Percentiles rank a stretch among this genome's conserved stretches.
phyloP scores from a whole-genome alignment of 2,329 filamentous ascomycete species.

The Acephala macrosclerotiorum region DNA sequence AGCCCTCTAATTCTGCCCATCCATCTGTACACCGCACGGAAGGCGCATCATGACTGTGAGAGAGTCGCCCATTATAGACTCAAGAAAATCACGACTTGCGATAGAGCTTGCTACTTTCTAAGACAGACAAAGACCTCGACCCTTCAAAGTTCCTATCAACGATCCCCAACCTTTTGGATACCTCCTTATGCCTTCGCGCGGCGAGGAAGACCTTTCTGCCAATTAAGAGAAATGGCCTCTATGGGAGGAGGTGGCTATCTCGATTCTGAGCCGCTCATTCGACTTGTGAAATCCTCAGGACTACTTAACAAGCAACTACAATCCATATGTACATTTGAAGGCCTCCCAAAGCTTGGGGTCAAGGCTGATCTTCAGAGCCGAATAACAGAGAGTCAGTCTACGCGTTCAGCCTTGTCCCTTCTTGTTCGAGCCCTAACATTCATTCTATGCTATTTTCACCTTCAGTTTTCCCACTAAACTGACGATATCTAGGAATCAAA shows the following conservation, averaged over 20 bases:
- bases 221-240: conserved; percentile 42
- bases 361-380: conserved; percentile 84
- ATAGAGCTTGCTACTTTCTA: neutral
- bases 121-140: conserved; percentile 15
- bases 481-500: conserved; percentile 32
- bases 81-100: neutral
- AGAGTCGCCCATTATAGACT: neutral
- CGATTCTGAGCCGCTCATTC: conserved; percentile 40
- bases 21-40: conserved; percentile 1
- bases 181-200: conserved; percentile 25
- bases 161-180: neutral
- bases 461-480: neutral
- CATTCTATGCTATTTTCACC: neutral
- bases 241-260: conserved; percentile 42
- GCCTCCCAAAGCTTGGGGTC: conserved; percentile 79
- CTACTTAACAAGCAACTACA: conserved; percentile 41
- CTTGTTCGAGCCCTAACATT: conserved; percentile 6
- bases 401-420: conserved; percentile 10
- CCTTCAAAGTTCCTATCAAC: neutral
- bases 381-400: conserved; percentile 76
- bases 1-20: neutral
- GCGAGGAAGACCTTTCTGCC: conserved; percentile 10
- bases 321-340: conserved; percentile 73
- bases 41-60: neutral
- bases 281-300: conserved; percentile 37